Evolutionary conservation across 208 protist species (phyloP).

Genomic region (Porcisia deanei): DNA sequence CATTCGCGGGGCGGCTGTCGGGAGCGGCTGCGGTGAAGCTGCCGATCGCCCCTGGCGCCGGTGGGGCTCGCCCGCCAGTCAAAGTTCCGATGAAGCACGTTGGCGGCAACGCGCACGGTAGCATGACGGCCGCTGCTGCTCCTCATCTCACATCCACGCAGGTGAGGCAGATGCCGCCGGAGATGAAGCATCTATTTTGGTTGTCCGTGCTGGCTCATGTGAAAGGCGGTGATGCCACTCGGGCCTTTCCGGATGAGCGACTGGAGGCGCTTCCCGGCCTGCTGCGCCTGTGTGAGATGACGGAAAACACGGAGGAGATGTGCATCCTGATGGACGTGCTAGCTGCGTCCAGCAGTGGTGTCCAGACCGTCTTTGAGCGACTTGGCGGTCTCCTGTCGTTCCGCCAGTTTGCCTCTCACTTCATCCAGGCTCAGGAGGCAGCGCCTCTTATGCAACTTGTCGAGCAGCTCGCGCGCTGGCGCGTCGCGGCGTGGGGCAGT

Average conservation of each 20-base stretch:
- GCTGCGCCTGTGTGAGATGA: slow-evolving; percentile 75
- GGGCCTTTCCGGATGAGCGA: slow-evolving; percentile 67
- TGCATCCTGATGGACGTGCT: slow-evolving; percentile 58
- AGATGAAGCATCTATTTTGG: slow-evolving; percentile 78
- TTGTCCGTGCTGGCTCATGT: slow-evolving; percentile 64
- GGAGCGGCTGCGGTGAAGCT: slow-evolving; percentile 18
- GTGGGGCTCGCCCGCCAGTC: slow-evolving; percentile 22
- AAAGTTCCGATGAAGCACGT: slow-evolving; percentile 31
- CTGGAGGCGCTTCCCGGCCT: slow-evolving; percentile 51
- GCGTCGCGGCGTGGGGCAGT: slow-evolving; percentile 46
- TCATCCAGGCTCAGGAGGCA: slow-evolving; percentile 36
- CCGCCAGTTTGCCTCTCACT: slow-evolving; percentile 55
- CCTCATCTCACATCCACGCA: slow-evolving; percentile 26
- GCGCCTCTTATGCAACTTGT: slow-evolving; percentile 57
- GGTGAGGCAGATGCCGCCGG: slow-evolving; percentile 59
- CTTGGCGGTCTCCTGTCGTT: slow-evolving; percentile 68
- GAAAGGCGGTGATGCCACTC: slow-evolving; percentile 44
- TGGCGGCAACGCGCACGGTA: slow-evolving; percentile 15
- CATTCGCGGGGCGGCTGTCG: slow-evolving; percentile 29
- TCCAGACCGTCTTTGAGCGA: slow-evolving; percentile 69
- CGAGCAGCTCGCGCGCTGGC: slow-evolving; percentile 55
- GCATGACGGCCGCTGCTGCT: slow-evolving; percentile 9
- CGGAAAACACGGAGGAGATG: slow-evolving; percentile 60
- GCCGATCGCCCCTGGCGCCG: slow-evolving; percentile 19
- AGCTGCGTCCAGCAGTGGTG: slow-evolving; percentile 45